Conservation (phyloP, 495 filamentous ascomycete genomes). For the Bombardia bombarda region DNA sequence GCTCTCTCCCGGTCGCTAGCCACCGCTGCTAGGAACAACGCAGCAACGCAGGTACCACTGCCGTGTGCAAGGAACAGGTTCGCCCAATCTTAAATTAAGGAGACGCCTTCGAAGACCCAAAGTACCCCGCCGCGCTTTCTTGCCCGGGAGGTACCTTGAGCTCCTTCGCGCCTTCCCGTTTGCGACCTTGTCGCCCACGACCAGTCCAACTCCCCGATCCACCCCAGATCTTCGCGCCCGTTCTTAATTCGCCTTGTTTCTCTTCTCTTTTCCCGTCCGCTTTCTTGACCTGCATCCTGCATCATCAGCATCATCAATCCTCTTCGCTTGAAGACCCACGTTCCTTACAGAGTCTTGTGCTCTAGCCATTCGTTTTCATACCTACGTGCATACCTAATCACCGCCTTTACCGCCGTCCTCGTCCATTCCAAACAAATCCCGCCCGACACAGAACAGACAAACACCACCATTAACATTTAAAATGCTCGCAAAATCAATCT, state of each 20-base stretch:
- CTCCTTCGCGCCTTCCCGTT: no score
- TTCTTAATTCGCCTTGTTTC: conserved; percentile 7
- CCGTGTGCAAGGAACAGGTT: no score
- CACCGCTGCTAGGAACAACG: no score
- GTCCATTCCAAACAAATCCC: not conserved
- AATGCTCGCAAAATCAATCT: conserved; percentile 33
- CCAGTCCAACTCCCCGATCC: not conserved
- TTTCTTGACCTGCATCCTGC: conserved; percentile 10
- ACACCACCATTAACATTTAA: conserved; percentile 10
- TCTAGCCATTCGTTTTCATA: conserved; percentile 29
- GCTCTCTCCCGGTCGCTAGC: no score
- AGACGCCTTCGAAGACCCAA: conserved; percentile 12
- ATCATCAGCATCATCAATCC: conserved; percentile 7
- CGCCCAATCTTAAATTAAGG: conserved; percentile 24
- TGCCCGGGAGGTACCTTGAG: conserved; percentile 11
- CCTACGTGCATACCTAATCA: conserved; percentile 9
- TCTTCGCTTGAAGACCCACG: conserved; percentile 13
- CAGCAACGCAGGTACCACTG: no score
- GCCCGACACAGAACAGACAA: not conserved
- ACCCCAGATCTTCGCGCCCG: conserved; percentile 8
- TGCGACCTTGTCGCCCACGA: conserved; percentile 1
- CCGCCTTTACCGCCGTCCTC: conserved; percentile 1
- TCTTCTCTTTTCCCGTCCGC: conserved; percentile 9
- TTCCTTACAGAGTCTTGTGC: conserved; percentile 24
- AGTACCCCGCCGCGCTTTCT: conserved; percentile 10